Conservation (phyloP, 2,329 filamentous ascomycete species). For the Arthrinium phaeospermum region DNA sequence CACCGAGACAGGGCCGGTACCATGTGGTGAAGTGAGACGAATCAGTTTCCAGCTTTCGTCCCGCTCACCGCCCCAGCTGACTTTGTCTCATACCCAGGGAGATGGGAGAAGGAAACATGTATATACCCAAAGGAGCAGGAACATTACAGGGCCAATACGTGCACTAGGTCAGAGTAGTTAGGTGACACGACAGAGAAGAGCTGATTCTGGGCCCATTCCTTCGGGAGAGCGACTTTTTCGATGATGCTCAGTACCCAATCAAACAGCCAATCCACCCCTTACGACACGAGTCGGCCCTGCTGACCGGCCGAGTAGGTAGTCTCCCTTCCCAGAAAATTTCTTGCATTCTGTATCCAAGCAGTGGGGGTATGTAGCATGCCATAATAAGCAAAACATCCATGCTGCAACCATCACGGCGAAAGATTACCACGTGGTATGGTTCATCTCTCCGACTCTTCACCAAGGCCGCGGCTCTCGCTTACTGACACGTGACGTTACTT, state of each 20-base stretch:
- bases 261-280: not conserved
- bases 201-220: not conserved
- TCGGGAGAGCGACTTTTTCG: not conserved
- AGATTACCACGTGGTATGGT: constrained; percentile 1
- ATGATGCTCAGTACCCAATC: not conserved
- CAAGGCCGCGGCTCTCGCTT: not conserved
- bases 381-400: not conserved
- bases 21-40: constrained; percentile 7
- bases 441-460: not conserved
- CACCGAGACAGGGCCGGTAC: constrained; percentile 10
- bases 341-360: not conserved
- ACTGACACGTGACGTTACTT: not conserved
- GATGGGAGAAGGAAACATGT: too few relatives aligned
- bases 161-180: not conserved
- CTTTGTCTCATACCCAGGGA: constrained; percentile 3
- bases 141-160: not conserved
- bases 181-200: not conserved
- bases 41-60: not conserved
- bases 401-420: not conserved
- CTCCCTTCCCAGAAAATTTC: not conserved
- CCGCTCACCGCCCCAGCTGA: constrained; percentile 3
- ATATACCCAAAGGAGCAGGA: not conserved
- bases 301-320: not conserved
- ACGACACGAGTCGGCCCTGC: constrained; percentile 4
- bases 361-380: not conserved